Evolutionary conservation across 108 stramenopile genomes (phyloP).

Genomic region (Aureococcus anophagefferens): DNA sequence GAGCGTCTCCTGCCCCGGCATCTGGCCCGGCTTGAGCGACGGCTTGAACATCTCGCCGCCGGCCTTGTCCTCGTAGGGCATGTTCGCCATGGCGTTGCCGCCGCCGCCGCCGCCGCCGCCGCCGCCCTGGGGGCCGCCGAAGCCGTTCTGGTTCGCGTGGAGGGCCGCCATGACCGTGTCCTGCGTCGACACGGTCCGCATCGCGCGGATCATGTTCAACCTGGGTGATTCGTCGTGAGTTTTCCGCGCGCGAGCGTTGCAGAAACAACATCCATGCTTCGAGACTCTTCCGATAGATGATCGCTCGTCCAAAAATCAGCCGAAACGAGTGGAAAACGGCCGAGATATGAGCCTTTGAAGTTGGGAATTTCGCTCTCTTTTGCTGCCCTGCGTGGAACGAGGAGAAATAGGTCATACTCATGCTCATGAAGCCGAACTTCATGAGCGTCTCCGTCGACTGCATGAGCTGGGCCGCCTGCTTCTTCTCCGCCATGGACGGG

Average conservation of each 20-base stretch:
- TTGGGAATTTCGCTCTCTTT: no score
- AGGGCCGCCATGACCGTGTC: constrained; percentile 47
- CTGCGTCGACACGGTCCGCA: constrained; percentile 58
- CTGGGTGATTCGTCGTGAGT: no score
- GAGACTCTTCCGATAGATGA: no score
- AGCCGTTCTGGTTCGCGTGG: neutral
- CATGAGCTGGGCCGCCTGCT: constrained; percentile 69
- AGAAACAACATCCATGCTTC: no score
- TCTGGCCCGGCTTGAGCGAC: constrained; percentile 37
- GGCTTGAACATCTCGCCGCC: constrained; percentile 24
- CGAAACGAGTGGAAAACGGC: no score
- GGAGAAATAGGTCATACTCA: constrained; percentile 77
- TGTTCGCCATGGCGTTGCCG: constrained; percentile 5
- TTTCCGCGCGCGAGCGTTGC: no score
- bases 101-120: constrained; percentile 5
- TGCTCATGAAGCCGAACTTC: constrained; percentile 83
- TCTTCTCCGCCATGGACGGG: constrained; percentile 43
- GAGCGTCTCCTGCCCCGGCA: constrained; percentile 41
- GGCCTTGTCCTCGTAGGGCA: constrained; percentile 13
- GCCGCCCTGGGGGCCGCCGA: constrained; percentile 8
- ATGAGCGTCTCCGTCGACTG: constrained; percentile 75
- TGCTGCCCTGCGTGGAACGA: no score
- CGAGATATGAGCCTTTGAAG: no score
- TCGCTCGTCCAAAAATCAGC: no score
- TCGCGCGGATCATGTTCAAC: constrained; percentile 83